Percentiles rank a stretch among this genome's conserved stretches.
Evolutionary conservation across 345 rosid species (phyloP).

Genomic region (Toxicodendron radicans): DNA sequence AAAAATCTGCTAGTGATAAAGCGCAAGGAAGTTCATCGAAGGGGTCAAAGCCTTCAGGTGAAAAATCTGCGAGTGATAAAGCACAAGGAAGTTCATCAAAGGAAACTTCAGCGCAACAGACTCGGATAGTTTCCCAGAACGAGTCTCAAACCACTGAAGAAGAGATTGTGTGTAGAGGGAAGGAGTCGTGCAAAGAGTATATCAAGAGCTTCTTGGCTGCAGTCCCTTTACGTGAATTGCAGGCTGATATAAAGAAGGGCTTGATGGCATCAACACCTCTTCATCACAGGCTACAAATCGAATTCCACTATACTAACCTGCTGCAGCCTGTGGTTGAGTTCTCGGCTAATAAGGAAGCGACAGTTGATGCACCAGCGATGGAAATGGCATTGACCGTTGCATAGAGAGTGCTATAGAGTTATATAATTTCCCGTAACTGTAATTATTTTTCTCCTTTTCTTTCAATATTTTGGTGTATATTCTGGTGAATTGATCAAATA

Average conservation of each 20-base stretch:
- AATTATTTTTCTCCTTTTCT: slow-evolving; percentile 8
- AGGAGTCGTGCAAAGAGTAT: slow-evolving; percentile 66
- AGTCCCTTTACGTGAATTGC: slow-evolving; percentile 60
- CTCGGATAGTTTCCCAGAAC: not conserved
- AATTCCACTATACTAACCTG: slow-evolving; percentile 56
- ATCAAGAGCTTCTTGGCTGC: slow-evolving; percentile 71
- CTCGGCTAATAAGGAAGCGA: not conserved
- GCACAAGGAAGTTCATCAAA: not conserved
- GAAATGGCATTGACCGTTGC: not conserved
- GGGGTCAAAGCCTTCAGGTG: too few species aligned
- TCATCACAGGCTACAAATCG: slow-evolving; percentile 65
- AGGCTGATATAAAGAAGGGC: slow-evolving; percentile 63
- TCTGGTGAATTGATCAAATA: not conserved
- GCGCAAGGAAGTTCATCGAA: not conserved
- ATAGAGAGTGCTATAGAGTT: not conserved
- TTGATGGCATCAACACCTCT: slow-evolving; percentile 51
- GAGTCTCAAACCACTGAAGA: slow-evolving; percentile 21
- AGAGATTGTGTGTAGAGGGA: slow-evolving; percentile 45
- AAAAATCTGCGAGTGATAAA: too few species aligned
- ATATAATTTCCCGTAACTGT: slow-evolving; percentile 5
- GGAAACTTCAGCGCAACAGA: slow-evolving; percentile 12
- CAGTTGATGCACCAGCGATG: not conserved
- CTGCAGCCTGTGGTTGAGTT: slow-evolving; percentile 17
- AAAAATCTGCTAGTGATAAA: slow-evolving; percentile 16
- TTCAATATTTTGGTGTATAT: not conserved